phyloP scores from a whole-genome alignment of 2,329 filamentous ascomycete genomes.

The Pseudogymnoascus sp. region DNA sequence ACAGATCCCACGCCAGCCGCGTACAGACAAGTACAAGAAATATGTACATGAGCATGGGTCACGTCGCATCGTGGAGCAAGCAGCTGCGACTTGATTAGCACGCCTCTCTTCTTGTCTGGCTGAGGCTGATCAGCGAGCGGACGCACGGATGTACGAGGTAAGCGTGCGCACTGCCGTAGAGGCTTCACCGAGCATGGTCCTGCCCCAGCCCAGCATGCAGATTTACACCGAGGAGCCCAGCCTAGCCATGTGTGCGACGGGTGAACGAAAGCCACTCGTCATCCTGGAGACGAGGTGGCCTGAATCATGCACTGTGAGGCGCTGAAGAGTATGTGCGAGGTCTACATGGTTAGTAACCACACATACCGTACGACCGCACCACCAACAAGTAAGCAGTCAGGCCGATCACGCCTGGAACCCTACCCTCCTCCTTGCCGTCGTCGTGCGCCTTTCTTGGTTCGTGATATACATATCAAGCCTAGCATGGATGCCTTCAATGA shows the following conservation, averaged over 20 bases:
- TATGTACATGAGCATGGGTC: not conserved
- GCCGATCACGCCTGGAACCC: not conserved
- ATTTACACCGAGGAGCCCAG: not conserved
- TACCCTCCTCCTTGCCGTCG: not conserved
- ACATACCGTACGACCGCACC: not conserved
- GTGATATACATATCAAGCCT: not conserved
- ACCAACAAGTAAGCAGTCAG: not conserved
- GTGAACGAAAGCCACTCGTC: not conserved
- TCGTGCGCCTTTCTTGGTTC: not conserved
- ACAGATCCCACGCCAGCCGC: not conserved
- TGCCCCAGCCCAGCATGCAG: not conserved
- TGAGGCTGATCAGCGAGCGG: not conserved
- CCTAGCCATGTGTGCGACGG: not conserved
- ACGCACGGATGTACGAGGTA: not conserved
- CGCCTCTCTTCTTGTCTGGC: not conserved
- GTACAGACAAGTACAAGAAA: not conserved
- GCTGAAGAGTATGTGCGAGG: not conserved
- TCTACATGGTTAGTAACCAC: not conserved
- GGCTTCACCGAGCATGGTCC: not conserved
- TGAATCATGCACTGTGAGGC: not conserved
- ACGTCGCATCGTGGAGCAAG: not conserved
- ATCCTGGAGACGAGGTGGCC: not conserved
- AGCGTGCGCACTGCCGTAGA: not conserved
- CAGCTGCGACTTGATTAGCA: not conserved
- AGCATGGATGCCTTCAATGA: not conserved